Base-by-base conservation (phyloP, 2,329 filamentous ascomycete species). In the Alternaria sp. region DNA sequence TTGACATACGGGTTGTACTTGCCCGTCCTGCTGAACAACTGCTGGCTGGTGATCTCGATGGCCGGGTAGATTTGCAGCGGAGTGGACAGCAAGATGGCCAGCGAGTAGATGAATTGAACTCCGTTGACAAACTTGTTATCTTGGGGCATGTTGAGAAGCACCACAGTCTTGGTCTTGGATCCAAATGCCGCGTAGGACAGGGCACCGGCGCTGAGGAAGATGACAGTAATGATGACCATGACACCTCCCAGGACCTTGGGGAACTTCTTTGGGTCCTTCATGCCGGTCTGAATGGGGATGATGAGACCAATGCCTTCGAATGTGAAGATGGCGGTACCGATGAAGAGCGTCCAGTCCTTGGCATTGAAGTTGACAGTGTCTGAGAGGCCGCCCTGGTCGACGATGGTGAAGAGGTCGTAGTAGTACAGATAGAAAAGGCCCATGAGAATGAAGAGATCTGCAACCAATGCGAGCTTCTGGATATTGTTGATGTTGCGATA, bases 1-100 rank as follows among this genome's bases (percentile, higher is more conserved):
- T 99, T 99, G 83, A 99, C 96, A 74, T 92, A 95, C 0, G 93
- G 93, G 75, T 98, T 97, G 81, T 97, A 97, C 80, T 99, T 99
- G 69, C 95, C 93, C 62, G 93, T 97, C 73, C 90, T 86, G 24
- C 91, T 96, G 78, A 98, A 99, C 6, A 98, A 84, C 66, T 93
- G 92, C 69, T 96, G 97, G 79, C 96, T 93, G 33, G 92, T 92
- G 72, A 99, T 99, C 73, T 94, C 90, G 72, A 99, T 98, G 41
- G 95, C 95, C 0, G 95, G 95, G 83, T 98, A 99, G 67, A 99
- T 93, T 75, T 99, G 96, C 58, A 99, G 82, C 5, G 95, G 95
- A 0, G 95, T 99, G 34, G 92, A 97, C 10, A 99, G 85, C 54
- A 99, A 83, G 70, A 99, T 99, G n/a, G 95, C 95, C 28, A 96